Percentiles rank a stretch among this genome's conserved stretches.
These are phyloP conservation scores for Pichia sp. DNA, from an alignment of 1,139 yeast genomes.

Conservation along the genomic window DNA sequence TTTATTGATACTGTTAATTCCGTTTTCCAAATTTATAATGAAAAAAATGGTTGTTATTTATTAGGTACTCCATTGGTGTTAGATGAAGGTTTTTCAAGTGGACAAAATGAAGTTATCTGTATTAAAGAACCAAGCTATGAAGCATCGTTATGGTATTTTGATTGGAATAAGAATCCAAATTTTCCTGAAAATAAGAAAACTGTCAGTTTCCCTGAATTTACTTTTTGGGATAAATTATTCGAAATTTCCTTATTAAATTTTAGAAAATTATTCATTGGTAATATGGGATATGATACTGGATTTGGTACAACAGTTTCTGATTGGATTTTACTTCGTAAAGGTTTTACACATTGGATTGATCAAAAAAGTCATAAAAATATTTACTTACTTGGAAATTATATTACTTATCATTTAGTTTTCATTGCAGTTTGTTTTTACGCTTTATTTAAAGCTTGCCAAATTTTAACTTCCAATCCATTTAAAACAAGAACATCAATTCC, in stretches of 20 bases:
- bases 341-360: constrained; percentile 46
- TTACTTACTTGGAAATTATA: constrained; percentile 54
- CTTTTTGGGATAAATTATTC: constrained; percentile 37
- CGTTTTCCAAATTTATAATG: constrained; percentile 53
- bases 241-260: constrained; percentile 29
- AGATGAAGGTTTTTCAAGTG: constrained; percentile 59
- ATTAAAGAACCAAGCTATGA: constrained; percentile 54
- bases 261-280: constrained; percentile 8
- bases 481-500: not conserved
- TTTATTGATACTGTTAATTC: constrained; percentile 45
- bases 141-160: constrained; percentile 62
- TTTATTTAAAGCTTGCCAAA: constrained; percentile 4
- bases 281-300: constrained; percentile 3
- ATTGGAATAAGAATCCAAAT: constrained; percentile 51
- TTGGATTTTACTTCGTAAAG: constrained; percentile 52
- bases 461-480: constrained; percentile 23
- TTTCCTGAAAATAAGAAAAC: constrained; percentile 26
- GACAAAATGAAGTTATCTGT: constrained; percentile 74
- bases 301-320: constrained; percentile 23
- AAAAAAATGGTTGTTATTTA: constrained; percentile 54
- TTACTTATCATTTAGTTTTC: constrained; percentile 39
- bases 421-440: constrained; percentile 11
- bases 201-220: constrained; percentile 17
- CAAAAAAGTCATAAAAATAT: constrained; percentile 31
- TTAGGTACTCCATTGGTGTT: constrained; percentile 56